Percentiles rank a stretch among this genome's conserved stretches.
Evolutionary conservation across 2,329 filamentous ascomycete species (phyloP).

Genomic region (Microascus cirrosus): DNA sequence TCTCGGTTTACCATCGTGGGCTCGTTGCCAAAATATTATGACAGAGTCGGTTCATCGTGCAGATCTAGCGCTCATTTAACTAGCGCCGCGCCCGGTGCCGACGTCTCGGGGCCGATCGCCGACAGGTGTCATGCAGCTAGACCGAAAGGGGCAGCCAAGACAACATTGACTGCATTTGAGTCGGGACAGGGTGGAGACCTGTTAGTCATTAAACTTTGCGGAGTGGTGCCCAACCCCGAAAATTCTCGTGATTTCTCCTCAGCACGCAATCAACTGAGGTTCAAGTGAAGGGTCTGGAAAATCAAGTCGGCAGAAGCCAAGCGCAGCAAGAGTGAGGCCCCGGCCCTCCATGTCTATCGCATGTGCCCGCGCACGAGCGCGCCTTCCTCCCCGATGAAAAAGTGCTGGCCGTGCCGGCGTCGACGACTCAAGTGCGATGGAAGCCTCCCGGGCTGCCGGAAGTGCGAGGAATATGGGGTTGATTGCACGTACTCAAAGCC

Average conservation of each 20-base stretch:
- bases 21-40: no score
- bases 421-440: neutral
- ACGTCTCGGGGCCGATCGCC: neutral
- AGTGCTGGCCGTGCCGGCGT: neutral
- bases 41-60: no score
- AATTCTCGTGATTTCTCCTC: neutral
- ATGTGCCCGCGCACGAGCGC: neutral
- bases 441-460: neutral
- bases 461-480: neutral
- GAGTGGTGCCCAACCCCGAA: neutral
- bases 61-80: neutral
- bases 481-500: neutral
- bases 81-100: neutral
- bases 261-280: neutral
- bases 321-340: neutral
- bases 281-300: neutral
- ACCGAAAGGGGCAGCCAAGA: neutral
- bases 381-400: neutral
- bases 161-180: neutral
- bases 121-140: neutral
- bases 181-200: no score
- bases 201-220: no score
- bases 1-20: no score
- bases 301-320: neutral
- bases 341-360: neutral